These are phyloP conservation scores for Bipolaris sorokiniana DNA, from an alignment of 2,329 filamentous ascomycete species.

Conservation along the genomic window DNA sequence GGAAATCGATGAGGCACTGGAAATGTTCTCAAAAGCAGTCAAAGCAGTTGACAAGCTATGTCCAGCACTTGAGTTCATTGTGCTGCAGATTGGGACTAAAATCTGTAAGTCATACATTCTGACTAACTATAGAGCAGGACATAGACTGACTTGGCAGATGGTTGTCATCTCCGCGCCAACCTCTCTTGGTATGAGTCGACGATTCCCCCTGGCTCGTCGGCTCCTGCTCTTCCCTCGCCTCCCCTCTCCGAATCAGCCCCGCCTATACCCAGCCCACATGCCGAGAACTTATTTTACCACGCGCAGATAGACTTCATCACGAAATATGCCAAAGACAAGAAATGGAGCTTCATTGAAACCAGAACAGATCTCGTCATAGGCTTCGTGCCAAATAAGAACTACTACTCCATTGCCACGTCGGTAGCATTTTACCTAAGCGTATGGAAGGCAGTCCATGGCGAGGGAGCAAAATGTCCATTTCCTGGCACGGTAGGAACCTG, in stretches of 20 bases:
- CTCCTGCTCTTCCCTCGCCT: conserved; percentile 8
- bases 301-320: conserved; percentile 50
- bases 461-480: conserved; percentile 47
- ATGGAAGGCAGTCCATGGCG: conserved; percentile 48
- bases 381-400: conserved; percentile 51
- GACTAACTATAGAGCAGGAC: conserved; percentile 18
- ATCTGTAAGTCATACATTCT: conserved; percentile 35
- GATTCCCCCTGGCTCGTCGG: conserved; percentile 9
- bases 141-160: conserved; percentile 32
- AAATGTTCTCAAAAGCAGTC: conserved; percentile 52
- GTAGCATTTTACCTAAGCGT: conserved; percentile 50
- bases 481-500: conserved; percentile 49
- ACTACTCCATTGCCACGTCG: conserved; percentile 46
- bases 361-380: conserved; percentile 53
- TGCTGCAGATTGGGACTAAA: conserved; percentile 44
- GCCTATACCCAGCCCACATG: conserved; percentile 35
- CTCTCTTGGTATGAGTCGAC: conserved; percentile 15
- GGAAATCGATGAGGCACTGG: conserved; percentile 50
- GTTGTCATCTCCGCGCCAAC: conserved; percentile 51
- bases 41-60: conserved; percentile 37
- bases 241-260: conserved; percentile 17
- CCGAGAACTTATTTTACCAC: conserved; percentile 51
- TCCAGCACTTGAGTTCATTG: conserved; percentile 32
- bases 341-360: conserved; percentile 51
- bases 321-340: conserved; percentile 43